Evolutionary conservation across 805 yeast species (phyloP).

Genomic region (Jamesozyma piceae): DNA sequence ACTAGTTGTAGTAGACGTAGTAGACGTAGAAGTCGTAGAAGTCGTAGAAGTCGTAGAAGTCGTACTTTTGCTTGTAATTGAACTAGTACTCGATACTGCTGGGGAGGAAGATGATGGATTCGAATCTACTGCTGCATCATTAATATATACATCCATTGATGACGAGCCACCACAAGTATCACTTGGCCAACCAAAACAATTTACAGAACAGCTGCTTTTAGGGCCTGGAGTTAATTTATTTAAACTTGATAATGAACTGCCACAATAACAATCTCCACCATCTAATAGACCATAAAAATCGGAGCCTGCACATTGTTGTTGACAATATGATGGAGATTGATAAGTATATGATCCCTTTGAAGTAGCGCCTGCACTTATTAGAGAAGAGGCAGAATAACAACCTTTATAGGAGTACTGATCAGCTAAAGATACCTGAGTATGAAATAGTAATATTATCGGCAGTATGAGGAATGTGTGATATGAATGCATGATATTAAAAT

Average conservation of each 20-base stretch:
- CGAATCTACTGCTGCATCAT: constrained; percentile 16
- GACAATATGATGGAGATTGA: constrained; percentile 55
- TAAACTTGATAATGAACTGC: constrained; percentile 33
- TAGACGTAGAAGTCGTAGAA: not conserved
- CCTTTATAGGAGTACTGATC: constrained; percentile 28
- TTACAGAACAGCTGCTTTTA: constrained; percentile 32
- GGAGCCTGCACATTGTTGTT: constrained; percentile 41
- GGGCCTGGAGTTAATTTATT: constrained; percentile 37
- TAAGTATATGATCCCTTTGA: constrained; percentile 41
- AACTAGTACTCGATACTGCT: not conserved
- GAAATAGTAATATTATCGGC: not conserved
- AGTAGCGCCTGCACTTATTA: constrained; percentile 18
- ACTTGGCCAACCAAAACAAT: constrained; percentile 53
- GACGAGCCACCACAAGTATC: constrained; percentile 59
- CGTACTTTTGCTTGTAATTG: not conserved
- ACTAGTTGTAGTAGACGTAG: not conserved
- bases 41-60: not conserved
- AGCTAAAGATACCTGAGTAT: constrained; percentile 28
- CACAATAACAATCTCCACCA: constrained; percentile 62
- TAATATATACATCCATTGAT: constrained; percentile 39
- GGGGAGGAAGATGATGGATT: constrained; percentile 1
- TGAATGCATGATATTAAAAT: too few species aligned
- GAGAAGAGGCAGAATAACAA: constrained; percentile 29
- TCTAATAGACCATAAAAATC: constrained; percentile 42
- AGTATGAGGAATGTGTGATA: not conserved